phyloP scores from a whole-genome alignment of 805 yeast genomes.

The Schizosaccharomyces osmophilus region DNA sequence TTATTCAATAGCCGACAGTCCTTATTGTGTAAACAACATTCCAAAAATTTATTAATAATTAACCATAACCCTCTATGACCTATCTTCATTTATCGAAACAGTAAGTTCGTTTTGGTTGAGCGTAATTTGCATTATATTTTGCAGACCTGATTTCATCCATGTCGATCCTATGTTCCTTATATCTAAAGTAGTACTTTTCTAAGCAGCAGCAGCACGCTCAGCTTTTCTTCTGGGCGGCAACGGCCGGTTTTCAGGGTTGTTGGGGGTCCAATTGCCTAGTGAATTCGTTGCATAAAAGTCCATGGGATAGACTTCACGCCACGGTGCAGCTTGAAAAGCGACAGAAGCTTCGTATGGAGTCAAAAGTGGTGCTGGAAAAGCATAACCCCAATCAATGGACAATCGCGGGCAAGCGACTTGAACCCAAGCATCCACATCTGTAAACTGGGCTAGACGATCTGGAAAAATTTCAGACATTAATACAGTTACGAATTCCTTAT shows the following conservation, averaged over 20 bases:
- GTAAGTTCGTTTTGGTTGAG: too few species aligned
- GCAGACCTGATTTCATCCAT: too few species aligned
- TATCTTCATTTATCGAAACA: too few species aligned
- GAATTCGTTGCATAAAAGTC: constrained; percentile 81
- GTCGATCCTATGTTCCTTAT: too few species aligned
- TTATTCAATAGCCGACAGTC: too few species aligned
- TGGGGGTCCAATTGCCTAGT: constrained; percentile 9
- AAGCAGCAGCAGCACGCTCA: neutral
- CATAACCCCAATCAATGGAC: constrained; percentile 97
- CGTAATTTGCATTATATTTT: too few species aligned
- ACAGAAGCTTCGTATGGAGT: constrained; percentile 96
- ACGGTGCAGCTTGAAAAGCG: constrained; percentile 44
- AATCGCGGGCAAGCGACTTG: constrained; percentile 95
- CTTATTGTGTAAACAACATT: too few species aligned
- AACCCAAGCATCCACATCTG: constrained; percentile 79
- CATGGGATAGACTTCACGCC: constrained; percentile 72
- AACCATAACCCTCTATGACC: too few species aligned
- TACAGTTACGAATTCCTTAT: constrained; percentile 52
- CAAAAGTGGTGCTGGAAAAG: constrained; percentile 68
- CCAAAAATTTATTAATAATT: too few species aligned
- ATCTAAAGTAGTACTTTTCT: neutral
- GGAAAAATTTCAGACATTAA: constrained; percentile 86
- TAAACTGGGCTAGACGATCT: constrained; percentile 70
- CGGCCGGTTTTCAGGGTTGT: neutral
- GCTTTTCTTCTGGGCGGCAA: neutral